Evolutionary conservation across 306 rosid genomes (phyloP).

Genomic region (Vigna trinervia): DNA sequence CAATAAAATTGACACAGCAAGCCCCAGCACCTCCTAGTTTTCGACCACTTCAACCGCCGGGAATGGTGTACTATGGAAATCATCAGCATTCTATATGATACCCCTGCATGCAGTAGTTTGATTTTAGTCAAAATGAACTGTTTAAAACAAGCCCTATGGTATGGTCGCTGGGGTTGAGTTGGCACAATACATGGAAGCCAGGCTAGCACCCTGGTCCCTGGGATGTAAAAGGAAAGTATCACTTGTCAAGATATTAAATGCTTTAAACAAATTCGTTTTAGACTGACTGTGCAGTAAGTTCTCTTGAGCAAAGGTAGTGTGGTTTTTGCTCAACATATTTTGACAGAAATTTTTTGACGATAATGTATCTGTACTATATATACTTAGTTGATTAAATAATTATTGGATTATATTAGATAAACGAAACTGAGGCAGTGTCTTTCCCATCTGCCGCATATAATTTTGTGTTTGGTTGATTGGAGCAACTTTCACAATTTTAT

Average conservation of each 20-base stretch:
- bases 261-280: background rate
- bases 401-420: slow-evolving; percentile 6
- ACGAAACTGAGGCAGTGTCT: slow-evolving; percentile 12
- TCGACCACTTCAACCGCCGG: slow-evolving; percentile 69
- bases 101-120: slow-evolving; percentile 32
- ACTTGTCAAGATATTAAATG: background rate
- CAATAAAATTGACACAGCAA: slow-evolving; percentile 53
- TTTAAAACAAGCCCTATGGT: slow-evolving; percentile 24
- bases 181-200: background rate
- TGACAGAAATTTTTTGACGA: slow-evolving; percentile 13
- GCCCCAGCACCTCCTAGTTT: slow-evolving; percentile 64
- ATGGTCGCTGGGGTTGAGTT: slow-evolving; percentile 1
- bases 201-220: background rate
- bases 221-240: slow-evolving; percentile 4
- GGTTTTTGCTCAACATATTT: background rate
- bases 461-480: background rate
- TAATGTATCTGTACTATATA: slow-evolving; percentile 32
- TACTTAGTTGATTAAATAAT: slow-evolving; percentile 29
- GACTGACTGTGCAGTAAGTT: slow-evolving; percentile 3
- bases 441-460: background rate
- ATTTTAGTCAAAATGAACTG: slow-evolving; percentile 13
- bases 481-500: background rate
- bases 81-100: slow-evolving; percentile 62
- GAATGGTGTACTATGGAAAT: slow-evolving; percentile 71
- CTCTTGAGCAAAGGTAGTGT: slow-evolving; percentile 16